A percentile compares a stretch with the other conserved stretches of the same genome.
phyloP scores from a whole-genome alignment of 1,284 basidiomycete genomes.

The Naganishia sp. region DNA sequence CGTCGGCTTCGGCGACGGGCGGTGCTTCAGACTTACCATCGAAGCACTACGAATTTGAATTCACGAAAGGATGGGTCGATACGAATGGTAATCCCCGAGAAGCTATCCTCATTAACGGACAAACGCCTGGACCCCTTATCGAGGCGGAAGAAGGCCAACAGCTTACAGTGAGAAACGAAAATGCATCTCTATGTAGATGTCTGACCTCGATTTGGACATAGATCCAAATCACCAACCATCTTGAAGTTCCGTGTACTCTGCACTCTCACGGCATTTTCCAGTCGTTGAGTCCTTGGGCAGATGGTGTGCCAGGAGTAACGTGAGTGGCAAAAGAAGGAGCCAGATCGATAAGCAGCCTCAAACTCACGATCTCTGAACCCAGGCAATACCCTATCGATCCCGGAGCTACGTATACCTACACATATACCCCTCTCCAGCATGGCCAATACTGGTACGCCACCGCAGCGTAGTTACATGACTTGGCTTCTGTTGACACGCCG shows the following conservation, averaged over 20 bases:
- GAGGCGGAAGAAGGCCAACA: constrained; percentile 28
- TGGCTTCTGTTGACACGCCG: neutral
- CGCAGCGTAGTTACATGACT: too few relatives aligned
- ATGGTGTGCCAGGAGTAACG: constrained; percentile 30
- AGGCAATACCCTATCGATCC: constrained; percentile 30
- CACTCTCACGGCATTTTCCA: constrained; percentile 30
- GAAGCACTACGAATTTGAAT: constrained; percentile 22
- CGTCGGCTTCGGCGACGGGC: neutral
- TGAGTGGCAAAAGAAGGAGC: neutral
- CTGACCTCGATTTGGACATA: neutral
- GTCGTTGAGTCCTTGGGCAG: constrained; percentile 26
- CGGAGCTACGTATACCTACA: constrained; percentile 27
- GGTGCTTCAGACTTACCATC: neutral
- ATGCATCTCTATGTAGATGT: neutral
- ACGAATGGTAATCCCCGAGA: constrained; percentile 28
- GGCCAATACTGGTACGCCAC: constrained; percentile 28
- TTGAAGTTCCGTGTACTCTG: constrained; percentile 20
- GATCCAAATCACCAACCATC: constrained; percentile 26
- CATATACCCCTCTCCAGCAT: constrained; percentile 26
- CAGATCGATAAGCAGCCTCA: neutral
- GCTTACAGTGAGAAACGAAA: constrained; percentile 11
- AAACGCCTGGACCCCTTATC: constrained; percentile 31
- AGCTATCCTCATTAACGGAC: constrained; percentile 30
- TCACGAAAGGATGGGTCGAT: constrained; percentile 24
- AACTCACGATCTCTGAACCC: neutral